Evolutionary conservation across 371 early-diverging fungal species (phyloP).

Genomic region (Coemansia linderi): DNA sequence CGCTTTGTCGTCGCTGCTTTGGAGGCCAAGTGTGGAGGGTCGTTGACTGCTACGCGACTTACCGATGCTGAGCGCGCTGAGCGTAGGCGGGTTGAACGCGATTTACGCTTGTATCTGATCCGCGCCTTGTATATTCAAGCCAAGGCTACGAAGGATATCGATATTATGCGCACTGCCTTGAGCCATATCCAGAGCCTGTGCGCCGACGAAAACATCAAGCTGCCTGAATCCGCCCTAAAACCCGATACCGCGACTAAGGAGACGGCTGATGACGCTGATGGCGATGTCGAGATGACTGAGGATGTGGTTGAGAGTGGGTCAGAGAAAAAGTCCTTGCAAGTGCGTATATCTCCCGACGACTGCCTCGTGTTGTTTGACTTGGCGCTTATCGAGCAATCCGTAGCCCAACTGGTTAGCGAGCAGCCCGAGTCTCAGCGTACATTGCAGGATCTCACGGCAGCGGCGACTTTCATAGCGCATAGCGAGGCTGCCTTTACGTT

Average conservation of each 20-base stretch:
- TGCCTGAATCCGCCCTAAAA: constrained; percentile 17
- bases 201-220: constrained; percentile 59
- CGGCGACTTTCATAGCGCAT: constrained; percentile 63
- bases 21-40: not conserved
- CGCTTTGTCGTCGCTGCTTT: not conserved
- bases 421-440: constrained; percentile 64
- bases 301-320: not conserved
- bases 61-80: constrained; percentile 25
- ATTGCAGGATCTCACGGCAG: constrained; percentile 60
- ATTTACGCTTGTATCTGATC: constrained; percentile 67
- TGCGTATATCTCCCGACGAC: constrained; percentile 54
- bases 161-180: constrained; percentile 69
- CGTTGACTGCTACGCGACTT: constrained; percentile 1
- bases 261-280: constrained; percentile 4
- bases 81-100: constrained; percentile 29
- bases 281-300: constrained; percentile 15
- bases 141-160: constrained; percentile 70
- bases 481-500: constrained; percentile 61
- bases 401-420: constrained; percentile 78
- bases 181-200: constrained; percentile 47
- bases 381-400: constrained; percentile 82
- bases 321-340: constrained; percentile 3
- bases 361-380: constrained; percentile 71
- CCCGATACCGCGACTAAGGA: not conserved
- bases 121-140: constrained; percentile 80